These are phyloP conservation scores for Bipolaris bicolor DNA, from an alignment of 2,329 filamentous ascomycete genomes.

Conservation along the genomic window DNA sequence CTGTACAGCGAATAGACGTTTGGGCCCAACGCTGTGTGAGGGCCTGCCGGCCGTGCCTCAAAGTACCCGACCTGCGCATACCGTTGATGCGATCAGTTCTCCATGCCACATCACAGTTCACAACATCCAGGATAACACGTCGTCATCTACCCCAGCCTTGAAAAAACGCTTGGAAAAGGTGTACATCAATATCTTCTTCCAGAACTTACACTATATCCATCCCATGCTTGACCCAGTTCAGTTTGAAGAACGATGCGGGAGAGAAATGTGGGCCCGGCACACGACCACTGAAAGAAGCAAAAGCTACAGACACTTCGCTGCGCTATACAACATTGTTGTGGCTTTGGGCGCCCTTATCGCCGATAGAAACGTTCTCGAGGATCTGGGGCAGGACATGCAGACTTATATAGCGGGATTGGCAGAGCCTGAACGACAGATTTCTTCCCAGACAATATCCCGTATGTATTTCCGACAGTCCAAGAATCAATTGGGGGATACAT, in stretches of 20 bases:
- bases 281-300: background rate
- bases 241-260: background rate
- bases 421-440: background rate
- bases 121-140: background rate
- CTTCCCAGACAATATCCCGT: background rate
- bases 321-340: background rate
- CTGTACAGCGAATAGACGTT: background rate
- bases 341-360: background rate
- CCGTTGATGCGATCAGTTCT: background rate
- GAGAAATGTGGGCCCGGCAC: background rate
- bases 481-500: background rate
- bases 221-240: background rate
- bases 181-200: background rate
- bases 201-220: background rate
- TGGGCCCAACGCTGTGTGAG: background rate
- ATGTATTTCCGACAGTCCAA: background rate
- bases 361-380: background rate
- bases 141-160: background rate
- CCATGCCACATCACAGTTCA: background rate
- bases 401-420: background rate
- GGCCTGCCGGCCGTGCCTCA: background rate
- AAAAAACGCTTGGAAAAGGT: background rate
- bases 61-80: background rate
- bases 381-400: background rate
- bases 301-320: background rate